Conservation (phyloP, 2,329 filamentous ascomycete species). For the Aspergillus luchuensis region DNA sequence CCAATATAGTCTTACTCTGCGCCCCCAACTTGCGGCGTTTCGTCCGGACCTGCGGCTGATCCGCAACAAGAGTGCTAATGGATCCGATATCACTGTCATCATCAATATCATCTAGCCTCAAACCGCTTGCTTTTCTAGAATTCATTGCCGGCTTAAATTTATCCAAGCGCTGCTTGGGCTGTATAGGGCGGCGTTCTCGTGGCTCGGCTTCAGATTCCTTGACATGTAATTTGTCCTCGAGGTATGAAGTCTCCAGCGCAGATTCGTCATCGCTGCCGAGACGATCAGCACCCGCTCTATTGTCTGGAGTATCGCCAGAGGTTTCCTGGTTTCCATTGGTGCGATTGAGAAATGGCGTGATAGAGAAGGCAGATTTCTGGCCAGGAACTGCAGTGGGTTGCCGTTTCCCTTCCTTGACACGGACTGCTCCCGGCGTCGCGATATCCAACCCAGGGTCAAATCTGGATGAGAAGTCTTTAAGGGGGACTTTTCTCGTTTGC, state of each 20-base stretch:
- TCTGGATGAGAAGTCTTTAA: slow-evolving; percentile 28
- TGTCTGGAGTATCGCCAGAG: slow-evolving; percentile 30
- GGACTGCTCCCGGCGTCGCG: slow-evolving; percentile 53
- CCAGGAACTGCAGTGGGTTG: slow-evolving; percentile 64
- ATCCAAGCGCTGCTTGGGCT: neutral
- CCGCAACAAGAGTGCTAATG: slow-evolving; percentile 1
- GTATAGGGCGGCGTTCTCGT: neutral
- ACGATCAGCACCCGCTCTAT: slow-evolving; percentile 27
- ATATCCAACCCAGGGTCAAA: slow-evolving; percentile 51
- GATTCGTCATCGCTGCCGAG: slow-evolving; percentile 11
- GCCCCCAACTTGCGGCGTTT: slow-evolving; percentile 73
- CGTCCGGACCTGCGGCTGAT: slow-evolving; percentile 48
- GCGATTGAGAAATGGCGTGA: slow-evolving; percentile 88
- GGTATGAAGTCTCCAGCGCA: slow-evolving; percentile 1
- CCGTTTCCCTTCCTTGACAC: slow-evolving; percentile 58
- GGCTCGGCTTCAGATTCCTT: neutral
- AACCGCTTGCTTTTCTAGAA: slow-evolving; percentile 10
- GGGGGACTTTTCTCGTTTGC: slow-evolving; percentile 46
- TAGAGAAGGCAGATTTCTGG: slow-evolving; percentile 89
- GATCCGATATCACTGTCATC: slow-evolving; percentile 20
- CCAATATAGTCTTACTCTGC: slow-evolving; percentile 65
- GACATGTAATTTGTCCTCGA: neutral
- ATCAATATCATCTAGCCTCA: slow-evolving; percentile 21
- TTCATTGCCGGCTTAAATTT: slow-evolving; percentile 16
- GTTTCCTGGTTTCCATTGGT: slow-evolving; percentile 58